Evolutionary conservation across 179 eudicot species (phyloP), one percentile per base, ranked within the genome.

Genomic region (Beta lomatogona): DNA sequence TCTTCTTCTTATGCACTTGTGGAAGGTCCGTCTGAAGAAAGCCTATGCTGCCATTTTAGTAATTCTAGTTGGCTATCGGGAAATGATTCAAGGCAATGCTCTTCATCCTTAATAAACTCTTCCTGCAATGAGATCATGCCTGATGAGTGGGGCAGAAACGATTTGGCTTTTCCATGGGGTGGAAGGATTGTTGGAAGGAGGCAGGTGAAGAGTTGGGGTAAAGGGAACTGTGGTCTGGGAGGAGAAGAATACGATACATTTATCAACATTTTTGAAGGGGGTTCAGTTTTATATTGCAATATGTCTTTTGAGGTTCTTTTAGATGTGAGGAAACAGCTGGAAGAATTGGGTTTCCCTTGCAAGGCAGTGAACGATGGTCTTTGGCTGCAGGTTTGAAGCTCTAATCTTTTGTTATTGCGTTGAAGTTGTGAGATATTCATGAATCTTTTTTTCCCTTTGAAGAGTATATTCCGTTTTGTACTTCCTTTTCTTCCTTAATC

Each of bases 311-410:
- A 96, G 84, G 97, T 97, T 57, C 95, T 96, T 83, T 75, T 96
- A 79, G 91, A 92, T 91, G 98, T 91, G 85, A 92, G 99, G 86
- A 96, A 93, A 86, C 97, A 91, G 86, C 94, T 94, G 55, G 99
- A 96, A 90, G 99, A 96, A 84, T 82, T 92, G 88, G 98, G 97
- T 53, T 96, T 96, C 81, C 98, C 98, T 79, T 90, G 99, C 91
- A 94, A 93, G 91, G 96, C 99, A 73, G 91, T 96, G 83, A 94
- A 94, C 87, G 99, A 96, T 71, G 89, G 97, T 84, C 94, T 96
- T 70, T 96, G 99, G 99, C 85, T 96, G 85, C 98, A 96, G 99
- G 99, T 96, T 70, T 79, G 90, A 76, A 78, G 73, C 80, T 83
- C 45, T 41, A 10, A 63, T 76, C 58, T 73, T 55, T 73, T 36